These are phyloP conservation scores for Cutaneotrichosporon arboriforme DNA, from an alignment of 1,284 basidiomycete genomes.

Conservation along the genomic window DNA sequence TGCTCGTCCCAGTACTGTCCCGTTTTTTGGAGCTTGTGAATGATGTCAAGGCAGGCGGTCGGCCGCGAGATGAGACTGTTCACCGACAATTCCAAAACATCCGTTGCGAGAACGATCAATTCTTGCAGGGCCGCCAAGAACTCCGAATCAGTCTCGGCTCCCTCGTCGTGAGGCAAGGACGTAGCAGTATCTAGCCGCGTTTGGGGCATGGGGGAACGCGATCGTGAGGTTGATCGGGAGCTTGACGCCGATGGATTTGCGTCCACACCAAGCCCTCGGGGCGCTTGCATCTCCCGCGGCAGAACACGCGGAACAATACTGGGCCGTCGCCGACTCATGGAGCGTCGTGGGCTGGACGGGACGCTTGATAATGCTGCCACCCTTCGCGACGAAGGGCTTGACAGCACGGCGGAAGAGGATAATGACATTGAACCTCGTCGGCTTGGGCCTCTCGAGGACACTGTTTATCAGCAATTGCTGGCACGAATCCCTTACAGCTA, in stretches of 20 bases:
- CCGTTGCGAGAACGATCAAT: slow-evolving; percentile 89
- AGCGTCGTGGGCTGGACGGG: slow-evolving; percentile 28
- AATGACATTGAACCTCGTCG: slow-evolving; percentile 37
- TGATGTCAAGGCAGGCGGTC: slow-evolving; percentile 77
- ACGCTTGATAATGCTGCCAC: slow-evolving; percentile 26
- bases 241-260: slow-evolving; percentile 60
- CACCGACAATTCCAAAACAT: slow-evolving; percentile 84
- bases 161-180: slow-evolving; percentile 15
- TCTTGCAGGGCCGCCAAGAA: slow-evolving; percentile 88
- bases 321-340: slow-evolving; percentile 31
- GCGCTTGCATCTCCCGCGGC: slow-evolving; percentile 27
- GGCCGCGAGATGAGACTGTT: slow-evolving; percentile 76
- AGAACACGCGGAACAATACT: slow-evolving; percentile 31
- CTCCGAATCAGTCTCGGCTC: slow-evolving; percentile 27
- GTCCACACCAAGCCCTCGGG: background rate
- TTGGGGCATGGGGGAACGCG: slow-evolving; percentile 81
- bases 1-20: slow-evolving; percentile 96
- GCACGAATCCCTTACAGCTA: slow-evolving; percentile 1
- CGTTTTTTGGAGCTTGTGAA: slow-evolving; percentile 82
- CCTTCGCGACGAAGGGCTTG: slow-evolving; percentile 29
- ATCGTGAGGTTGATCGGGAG: slow-evolving; percentile 93
- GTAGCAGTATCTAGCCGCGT: slow-evolving; percentile 51
- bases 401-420: slow-evolving; percentile 14
- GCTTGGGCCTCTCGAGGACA: slow-evolving; percentile 34
- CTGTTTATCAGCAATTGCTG: background rate